Evolutionary conservation across 441 rosid genomes (phyloP), one percentile per base, ranked within the genome.

Genomic region (Flueggea neowawraea): DNA sequence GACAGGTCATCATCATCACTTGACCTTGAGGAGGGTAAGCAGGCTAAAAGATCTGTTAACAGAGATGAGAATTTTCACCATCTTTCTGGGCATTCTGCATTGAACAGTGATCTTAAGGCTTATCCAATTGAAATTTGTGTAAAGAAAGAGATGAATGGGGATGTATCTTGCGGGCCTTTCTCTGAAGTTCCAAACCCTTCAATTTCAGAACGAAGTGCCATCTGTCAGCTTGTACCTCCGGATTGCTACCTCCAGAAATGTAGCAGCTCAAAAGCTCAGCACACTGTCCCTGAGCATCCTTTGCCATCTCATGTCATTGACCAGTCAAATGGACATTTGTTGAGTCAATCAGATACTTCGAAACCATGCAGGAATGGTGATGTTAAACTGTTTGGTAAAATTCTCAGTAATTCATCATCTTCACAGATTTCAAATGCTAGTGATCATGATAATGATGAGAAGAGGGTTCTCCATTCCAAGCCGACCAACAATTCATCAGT

Each of bases 341-440:
- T 69, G 72, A 61, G 74, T 57, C 80, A 67, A 63, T 75, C 78
- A 1, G 69, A 55, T 33, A 79, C 84, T 72, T 73, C 69, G 36
- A 90, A 81, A 61, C 81, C 77, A 13, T 64, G 76, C 74, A 75
- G 82, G 69, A 87, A 73, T 73, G 91, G 90, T 16, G 87, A 88
- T 77, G 85, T 95, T 52, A 92, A 88, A 73, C 79, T 90, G 16
- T 95, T 92, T 78, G 98, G 99, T 55, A 80, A 86, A 78, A 87
- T 95, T 67, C 88, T 90, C 43, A 83, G 74, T 49, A 74, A 73
- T 52, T 71, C 85, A 1, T 67, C 79, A 1, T 64, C 76, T 47
- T 60, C 51, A 13, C 71, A 53, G 48, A 67, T 60, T 58, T 36
- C 56, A 5, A 68, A 76, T 52, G 57, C 68, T 10, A 58, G 50